These are phyloP conservation scores for Apiotrichum brassicae DNA, from an alignment of 1,284 basidiomycete genomes.

Conservation along the genomic window DNA sequence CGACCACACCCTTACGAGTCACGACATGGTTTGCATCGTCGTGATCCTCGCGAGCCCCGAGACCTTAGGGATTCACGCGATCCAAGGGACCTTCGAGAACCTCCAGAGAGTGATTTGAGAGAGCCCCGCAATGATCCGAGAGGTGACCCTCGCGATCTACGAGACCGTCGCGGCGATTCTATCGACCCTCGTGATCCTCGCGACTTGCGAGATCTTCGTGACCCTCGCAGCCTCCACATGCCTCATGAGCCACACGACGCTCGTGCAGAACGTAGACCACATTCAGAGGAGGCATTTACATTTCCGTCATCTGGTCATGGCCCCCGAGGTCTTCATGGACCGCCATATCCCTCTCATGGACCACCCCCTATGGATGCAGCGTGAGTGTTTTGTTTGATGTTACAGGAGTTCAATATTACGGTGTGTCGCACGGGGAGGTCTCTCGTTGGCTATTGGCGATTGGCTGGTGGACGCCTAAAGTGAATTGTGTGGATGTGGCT, in stretches of 20 bases:
- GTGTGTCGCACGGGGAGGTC: no score
- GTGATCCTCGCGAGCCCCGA: not conserved
- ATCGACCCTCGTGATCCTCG: not conserved
- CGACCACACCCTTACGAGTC: not conserved
- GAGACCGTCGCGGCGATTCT: not conserved
- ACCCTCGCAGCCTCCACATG: not conserved
- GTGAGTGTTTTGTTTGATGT: no score
- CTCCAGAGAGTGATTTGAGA: not conserved
- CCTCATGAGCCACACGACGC: not conserved
- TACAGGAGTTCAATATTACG: no score
- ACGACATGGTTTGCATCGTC: not conserved
- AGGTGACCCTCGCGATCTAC: not conserved
- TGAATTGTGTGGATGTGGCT: no score
- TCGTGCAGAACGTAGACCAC: not conserved
- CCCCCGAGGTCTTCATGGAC: no score
- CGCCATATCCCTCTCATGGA: no score
- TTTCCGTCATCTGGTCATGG: not conserved
- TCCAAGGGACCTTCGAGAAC: not conserved
- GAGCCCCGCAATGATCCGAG: no score
- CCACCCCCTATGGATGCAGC: no score
- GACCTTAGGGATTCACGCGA: not conserved
- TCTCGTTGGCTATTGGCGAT: no score
- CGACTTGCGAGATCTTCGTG: not conserved
- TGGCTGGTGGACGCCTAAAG: no score
- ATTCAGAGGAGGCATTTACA: not conserved